Evolutionary conservation across 371 early-diverging fungal species (phyloP).

Genomic region (Nematocida major): DNA sequence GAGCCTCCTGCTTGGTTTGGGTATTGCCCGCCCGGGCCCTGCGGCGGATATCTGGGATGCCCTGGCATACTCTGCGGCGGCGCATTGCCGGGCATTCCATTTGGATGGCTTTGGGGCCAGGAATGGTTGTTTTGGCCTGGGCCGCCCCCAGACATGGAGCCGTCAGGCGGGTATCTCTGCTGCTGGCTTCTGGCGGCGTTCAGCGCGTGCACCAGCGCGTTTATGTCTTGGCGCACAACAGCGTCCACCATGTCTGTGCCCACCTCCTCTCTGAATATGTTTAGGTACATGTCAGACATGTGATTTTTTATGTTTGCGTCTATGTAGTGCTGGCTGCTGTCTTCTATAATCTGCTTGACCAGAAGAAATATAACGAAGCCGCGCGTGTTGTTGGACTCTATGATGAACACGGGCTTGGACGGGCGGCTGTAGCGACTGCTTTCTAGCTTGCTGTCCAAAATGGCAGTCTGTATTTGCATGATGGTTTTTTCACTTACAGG

Average conservation of each 20-base stretch:
- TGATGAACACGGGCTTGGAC: not conserved
- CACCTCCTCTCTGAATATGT: constrained; percentile 1
- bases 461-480: constrained; percentile 8
- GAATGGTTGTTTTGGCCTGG: no score
- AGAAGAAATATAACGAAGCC: constrained; percentile 2
- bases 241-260: not conserved
- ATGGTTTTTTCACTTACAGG: not conserved
- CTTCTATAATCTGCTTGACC: constrained; percentile 8
- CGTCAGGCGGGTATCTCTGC: no score
- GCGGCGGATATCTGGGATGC: no score
- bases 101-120: no score
- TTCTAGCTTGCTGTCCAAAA: not conserved
- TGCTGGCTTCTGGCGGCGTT: no score
- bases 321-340: not conserved
- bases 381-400: constrained; percentile 4
- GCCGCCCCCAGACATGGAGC: no score
- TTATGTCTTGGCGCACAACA: not conserved
- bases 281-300: not conserved
- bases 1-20: no score
- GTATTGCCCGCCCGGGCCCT: no score
- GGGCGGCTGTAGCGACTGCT: not conserved
- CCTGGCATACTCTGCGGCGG: no score
- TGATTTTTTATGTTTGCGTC: not conserved
- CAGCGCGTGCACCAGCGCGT: not conserved
- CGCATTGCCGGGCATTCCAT: no score